A percentile compares a stretch with the other conserved stretches of the same genome.
phyloP scores from a whole-genome alignment of 495 filamentous ascomycete species.

The Barbatosphaeria neglecta region DNA sequence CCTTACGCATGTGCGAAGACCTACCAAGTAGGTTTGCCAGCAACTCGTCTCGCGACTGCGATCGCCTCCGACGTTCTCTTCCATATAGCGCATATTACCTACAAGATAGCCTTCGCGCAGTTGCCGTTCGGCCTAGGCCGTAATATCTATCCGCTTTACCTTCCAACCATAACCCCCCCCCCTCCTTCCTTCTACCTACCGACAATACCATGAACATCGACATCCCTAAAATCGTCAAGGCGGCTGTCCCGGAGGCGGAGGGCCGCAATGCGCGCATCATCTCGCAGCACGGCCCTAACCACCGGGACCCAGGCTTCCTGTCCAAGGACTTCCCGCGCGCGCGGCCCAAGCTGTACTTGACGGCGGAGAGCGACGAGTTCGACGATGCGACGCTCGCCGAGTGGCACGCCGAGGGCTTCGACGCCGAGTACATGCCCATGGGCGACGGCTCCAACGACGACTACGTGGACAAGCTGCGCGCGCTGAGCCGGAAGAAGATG shows the following conservation, averaged over 20 bases:
- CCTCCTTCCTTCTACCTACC: no score
- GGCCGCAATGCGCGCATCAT: slow-evolving; percentile 20
- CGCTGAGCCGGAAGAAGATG: slow-evolving; percentile 9
- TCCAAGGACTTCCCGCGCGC: slow-evolving; percentile 20
- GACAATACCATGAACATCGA: slow-evolving; percentile 28
- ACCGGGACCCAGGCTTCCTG: slow-evolving; percentile 25
- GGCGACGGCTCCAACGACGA: slow-evolving; percentile 40
- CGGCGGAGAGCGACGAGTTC: slow-evolving; percentile 50
- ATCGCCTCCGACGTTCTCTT: no score
- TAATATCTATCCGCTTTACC: no score
- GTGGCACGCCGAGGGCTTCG: slow-evolving; percentile 59
- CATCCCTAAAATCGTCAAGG: slow-evolving; percentile 17
- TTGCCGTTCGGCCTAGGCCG: no score
- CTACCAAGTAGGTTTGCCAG: no score
- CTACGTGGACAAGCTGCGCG: slow-evolving; percentile 34
- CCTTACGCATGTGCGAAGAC: no score
- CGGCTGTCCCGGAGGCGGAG: slow-evolving; percentile 15
- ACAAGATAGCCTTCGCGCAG: no score
- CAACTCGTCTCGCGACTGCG: no score
- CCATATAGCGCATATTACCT: no score
- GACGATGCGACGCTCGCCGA: slow-evolving; percentile 41
- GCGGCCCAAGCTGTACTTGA: slow-evolving; percentile 51
- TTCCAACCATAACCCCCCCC: no score
- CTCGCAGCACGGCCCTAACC: slow-evolving; percentile 16
- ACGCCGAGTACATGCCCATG: slow-evolving; percentile 49